Conservation (phyloP, 2,329 filamentous ascomycete genomes). For the Fusarium neocosmosporiellum region DNA sequence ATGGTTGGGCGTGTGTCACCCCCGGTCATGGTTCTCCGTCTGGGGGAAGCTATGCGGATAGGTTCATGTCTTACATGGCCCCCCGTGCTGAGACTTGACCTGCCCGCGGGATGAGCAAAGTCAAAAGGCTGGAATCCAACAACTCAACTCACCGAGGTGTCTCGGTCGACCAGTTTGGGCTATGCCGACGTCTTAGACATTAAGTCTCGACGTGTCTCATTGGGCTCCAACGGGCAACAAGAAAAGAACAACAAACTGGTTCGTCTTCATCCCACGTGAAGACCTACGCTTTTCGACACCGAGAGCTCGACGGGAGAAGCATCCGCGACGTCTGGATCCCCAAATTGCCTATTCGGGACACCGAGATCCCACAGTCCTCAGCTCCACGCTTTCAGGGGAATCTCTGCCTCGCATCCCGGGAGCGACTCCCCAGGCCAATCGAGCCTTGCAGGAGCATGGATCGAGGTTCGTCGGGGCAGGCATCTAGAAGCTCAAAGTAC, state of each 20-base stretch:
- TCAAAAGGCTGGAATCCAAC: slow-evolving; percentile 1
- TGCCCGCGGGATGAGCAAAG: slow-evolving; percentile 16
- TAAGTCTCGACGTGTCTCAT: slow-evolving; percentile 12
- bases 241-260: neutral
- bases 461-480: slow-evolving; percentile 9
- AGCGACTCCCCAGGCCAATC: slow-evolving; percentile 34
- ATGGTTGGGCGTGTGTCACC: neutral
- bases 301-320: slow-evolving; percentile 25
- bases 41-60: slow-evolving; percentile 2
- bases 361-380: slow-evolving; percentile 33
- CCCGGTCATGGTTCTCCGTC: slow-evolving; percentile 8
- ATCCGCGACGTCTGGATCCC: slow-evolving; percentile 23
- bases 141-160: slow-evolving; percentile 20
- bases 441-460: neutral
- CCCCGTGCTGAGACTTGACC: neutral
- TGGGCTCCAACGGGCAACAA: neutral
- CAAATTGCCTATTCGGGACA: slow-evolving; percentile 33
- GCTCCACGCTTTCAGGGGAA: slow-evolving; percentile 32
- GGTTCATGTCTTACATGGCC: neutral
- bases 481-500: slow-evolving; percentile 4
- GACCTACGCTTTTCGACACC: slow-evolving; percentile 42
- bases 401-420: slow-evolving; percentile 23
- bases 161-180: slow-evolving; percentile 30
- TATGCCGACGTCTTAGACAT: slow-evolving; percentile 3
- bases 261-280: slow-evolving; percentile 37